Conservation (phyloP, 2,329 filamentous ascomycete genomes). For the Chrysoporthe deuterocubensis region DNA sequence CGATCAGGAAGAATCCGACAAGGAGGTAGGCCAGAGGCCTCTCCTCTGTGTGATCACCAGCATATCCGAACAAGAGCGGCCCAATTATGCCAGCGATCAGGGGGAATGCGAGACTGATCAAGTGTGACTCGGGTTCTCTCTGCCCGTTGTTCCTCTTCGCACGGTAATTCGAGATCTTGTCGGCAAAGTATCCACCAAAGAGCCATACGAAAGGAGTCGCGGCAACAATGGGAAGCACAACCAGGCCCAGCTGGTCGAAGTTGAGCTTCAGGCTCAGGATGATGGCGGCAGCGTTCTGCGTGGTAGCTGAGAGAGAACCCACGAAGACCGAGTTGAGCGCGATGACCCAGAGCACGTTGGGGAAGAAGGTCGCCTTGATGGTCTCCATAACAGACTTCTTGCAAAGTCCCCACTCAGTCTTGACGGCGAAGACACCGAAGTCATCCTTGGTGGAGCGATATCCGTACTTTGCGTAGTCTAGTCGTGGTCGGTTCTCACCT, state of each 20-base stretch:
- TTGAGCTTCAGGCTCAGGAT: conserved; percentile 30
- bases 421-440: conserved; percentile 30
- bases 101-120: conserved; percentile 28
- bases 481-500: conserved; percentile 29
- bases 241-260: conserved; percentile 26
- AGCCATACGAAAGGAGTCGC: conserved; percentile 30
- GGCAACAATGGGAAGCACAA: conserved; percentile 25
- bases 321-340: conserved; percentile 29
- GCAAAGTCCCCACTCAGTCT: conserved; percentile 29
- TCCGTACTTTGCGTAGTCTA: conserved; percentile 31
- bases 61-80: conserved; percentile 26
- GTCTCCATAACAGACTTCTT: conserved; percentile 28
- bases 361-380: conserved; percentile 31
- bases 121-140: conserved; percentile 28
- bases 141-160: conserved; percentile 23
- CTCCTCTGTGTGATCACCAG: conserved; percentile 21
- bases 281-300: conserved; percentile 30
- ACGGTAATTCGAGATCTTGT: conserved; percentile 27
- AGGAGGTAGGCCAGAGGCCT: conserved; percentile 19
- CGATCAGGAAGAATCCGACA: conserved; percentile 24
- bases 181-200: conserved; percentile 28
- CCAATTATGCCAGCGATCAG: conserved; percentile 21
- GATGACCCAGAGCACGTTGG: conserved; percentile 32
- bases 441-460: conserved; percentile 30
- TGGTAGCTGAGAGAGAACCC: conserved; percentile 25